These are phyloP conservation scores for Aaosphaeria pasadenensis DNA, from an alignment of 2,329 filamentous ascomycete species.

Conservation along the genomic window DNA sequence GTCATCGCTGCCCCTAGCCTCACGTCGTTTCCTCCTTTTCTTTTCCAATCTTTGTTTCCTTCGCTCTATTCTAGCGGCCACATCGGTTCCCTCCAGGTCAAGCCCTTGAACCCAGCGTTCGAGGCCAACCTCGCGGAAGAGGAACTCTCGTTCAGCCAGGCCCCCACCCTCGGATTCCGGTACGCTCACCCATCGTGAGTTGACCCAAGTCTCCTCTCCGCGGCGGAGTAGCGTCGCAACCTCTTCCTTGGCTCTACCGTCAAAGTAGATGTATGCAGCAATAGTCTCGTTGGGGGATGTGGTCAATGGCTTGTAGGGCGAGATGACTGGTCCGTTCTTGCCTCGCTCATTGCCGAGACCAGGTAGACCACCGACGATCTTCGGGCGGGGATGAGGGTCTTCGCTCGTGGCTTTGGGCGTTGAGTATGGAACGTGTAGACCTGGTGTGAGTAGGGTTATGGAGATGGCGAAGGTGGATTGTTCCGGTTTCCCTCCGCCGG, in stretches of 20 bases:
- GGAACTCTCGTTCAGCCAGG: slow-evolving; percentile 90
- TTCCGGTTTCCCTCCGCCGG: slow-evolving; percentile 71
- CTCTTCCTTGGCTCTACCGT: slow-evolving; percentile 91
- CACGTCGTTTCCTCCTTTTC: slow-evolving; percentile 74
- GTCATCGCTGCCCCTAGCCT: slow-evolving; percentile 49
- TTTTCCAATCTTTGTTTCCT: slow-evolving; percentile 71
- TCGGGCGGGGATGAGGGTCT: slow-evolving; percentile 77
- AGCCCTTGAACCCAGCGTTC: slow-evolving; percentile 96
- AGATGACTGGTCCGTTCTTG: slow-evolving; percentile 58
- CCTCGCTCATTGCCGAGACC: slow-evolving; percentile 52
- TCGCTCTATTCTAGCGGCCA: slow-evolving; percentile 72
- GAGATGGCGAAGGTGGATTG: slow-evolving; percentile 97
- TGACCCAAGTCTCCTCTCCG: slow-evolving; percentile 98
- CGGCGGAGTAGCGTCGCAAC: slow-evolving; percentile 89
- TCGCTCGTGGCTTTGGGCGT: slow-evolving; percentile 74
- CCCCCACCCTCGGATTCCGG: slow-evolving; percentile 89
- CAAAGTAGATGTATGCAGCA: slow-evolving; percentile 98
- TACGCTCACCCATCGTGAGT: slow-evolving; percentile 95
- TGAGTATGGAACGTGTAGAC: slow-evolving; percentile 87
- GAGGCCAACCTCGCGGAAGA: slow-evolving; percentile 94
- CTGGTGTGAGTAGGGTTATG: slow-evolving; percentile 88
- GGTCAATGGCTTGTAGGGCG: slow-evolving; percentile 88
- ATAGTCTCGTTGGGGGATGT: slow-evolving; percentile 94
- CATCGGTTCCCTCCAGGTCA: slow-evolving; percentile 90
- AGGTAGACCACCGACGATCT: slow-evolving; percentile 72